Conservation (phyloP, 495 filamentous ascomycete genomes). For the Trichocladium uniseriatum region DNA sequence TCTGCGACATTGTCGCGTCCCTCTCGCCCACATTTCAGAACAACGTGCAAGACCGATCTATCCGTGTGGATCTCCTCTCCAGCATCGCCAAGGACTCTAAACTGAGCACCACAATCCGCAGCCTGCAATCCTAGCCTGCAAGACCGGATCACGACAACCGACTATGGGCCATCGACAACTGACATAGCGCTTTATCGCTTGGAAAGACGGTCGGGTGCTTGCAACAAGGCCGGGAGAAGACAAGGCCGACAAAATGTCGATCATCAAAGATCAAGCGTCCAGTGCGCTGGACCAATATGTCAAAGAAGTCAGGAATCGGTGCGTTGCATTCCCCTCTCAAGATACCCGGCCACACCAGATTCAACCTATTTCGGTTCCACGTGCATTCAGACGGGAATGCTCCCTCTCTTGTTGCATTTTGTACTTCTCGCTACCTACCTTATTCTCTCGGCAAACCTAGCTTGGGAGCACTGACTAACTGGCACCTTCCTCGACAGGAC, state of each 20-base stretch:
- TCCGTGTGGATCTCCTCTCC: background rate
- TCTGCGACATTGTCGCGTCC: too few relatives aligned
- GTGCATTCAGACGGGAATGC: too few relatives aligned
- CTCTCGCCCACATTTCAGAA: background rate
- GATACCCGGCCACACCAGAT: background rate
- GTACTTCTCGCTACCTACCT: too few relatives aligned
- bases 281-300: slow-evolving; percentile 26
- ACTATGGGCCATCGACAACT: slow-evolving; percentile 27
- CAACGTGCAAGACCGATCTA: background rate
- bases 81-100: background rate
- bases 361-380: too few relatives aligned
- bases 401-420: too few relatives aligned
- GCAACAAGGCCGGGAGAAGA: background rate
- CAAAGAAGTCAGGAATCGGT: slow-evolving; percentile 28
- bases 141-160: slow-evolving; percentile 6
- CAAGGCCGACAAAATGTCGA: slow-evolving; percentile 21
- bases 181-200: slow-evolving; percentile 13
- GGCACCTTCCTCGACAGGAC: slow-evolving; percentile 8
- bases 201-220: slow-evolving; percentile 18
- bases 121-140: background rate
- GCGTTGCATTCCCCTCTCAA: slow-evolving; percentile 1
- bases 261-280: slow-evolving; percentile 23
- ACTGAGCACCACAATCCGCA: background rate
- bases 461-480: slow-evolving; percentile 3
- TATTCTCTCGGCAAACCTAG: background rate